Evolutionary conservation across 768 basidiomycete genomes (phyloP).

Genomic region (Pleurotus citrinopileatus): DNA sequence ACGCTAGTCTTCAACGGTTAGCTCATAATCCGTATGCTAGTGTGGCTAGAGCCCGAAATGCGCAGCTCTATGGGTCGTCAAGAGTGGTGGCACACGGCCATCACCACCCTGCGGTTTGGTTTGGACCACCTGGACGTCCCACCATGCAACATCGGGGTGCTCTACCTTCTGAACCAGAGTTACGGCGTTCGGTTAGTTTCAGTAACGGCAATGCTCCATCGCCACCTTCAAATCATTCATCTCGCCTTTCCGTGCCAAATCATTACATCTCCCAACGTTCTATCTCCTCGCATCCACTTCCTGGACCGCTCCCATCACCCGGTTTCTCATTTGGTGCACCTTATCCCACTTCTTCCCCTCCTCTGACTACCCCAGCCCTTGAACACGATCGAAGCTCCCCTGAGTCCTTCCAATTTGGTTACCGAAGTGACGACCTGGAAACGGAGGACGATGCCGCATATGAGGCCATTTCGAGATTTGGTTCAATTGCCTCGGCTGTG

Average conservation of each 20-base stretch:
- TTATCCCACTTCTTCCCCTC: conserved; percentile 36
- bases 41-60: conserved; percentile 52
- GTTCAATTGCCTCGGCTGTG: conserved; percentile 57
- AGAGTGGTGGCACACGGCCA: conserved; percentile 29
- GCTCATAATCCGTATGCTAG: conserved; percentile 46
- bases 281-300: conserved; percentile 35
- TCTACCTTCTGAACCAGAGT: conserved; percentile 34
- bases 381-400: conserved; percentile 57
- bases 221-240: conserved; percentile 37
- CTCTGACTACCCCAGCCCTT: conserved; percentile 43
- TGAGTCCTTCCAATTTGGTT: conserved; percentile 46
- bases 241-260: conserved; percentile 41
- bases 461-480: conserved; percentile 52
- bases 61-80: conserved; percentile 26
- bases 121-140: conserved; percentile 18
- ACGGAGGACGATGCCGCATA: conserved; percentile 51
- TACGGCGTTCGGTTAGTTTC: conserved; percentile 28
- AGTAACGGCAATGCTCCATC: conserved; percentile 25
- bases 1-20: conserved; percentile 48
- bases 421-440: conserved; percentile 34
- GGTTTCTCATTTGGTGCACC: conserved; percentile 60
- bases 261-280: conserved; percentile 47
- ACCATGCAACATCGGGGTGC: conserved; percentile 23
- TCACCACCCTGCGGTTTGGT: conserved; percentile 24
- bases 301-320: conserved; percentile 60